These are phyloP conservation scores for Volvox carteri DNA, from an alignment of 163 green algal genomes.

Conservation along the genomic window DNA sequence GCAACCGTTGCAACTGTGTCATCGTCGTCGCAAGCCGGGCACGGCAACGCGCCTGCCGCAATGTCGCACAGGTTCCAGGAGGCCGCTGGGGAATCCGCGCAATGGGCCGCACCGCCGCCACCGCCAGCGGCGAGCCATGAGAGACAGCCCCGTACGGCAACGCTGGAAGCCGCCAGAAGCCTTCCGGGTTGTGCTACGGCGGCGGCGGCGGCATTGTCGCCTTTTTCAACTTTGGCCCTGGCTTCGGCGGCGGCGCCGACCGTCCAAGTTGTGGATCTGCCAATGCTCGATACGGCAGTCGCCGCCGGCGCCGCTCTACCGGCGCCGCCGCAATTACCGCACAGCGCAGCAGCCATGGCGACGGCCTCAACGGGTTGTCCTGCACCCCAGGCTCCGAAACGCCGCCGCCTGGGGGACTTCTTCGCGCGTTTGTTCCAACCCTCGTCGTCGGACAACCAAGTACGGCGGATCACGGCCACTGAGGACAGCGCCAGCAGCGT, in stretches of 20 bases:
- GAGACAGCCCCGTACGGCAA: background rate
- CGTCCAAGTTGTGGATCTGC: no score
- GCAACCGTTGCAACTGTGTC: background rate
- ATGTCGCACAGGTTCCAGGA: background rate
- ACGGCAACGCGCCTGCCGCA: background rate
- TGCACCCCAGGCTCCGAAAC: no score
- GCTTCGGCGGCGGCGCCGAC: no score
- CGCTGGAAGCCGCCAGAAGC: background rate
- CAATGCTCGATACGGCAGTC: no score
- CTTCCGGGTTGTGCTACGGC: background rate
- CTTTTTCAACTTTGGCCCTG: background rate
- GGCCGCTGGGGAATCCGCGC: background rate
- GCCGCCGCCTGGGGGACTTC: constrained; percentile 35
- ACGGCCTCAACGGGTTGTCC: background rate
- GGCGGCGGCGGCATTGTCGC: background rate
- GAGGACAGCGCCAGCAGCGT: background rate
- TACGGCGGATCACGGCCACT: background rate
- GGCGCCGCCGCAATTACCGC: background rate
- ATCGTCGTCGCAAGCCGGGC: background rate
- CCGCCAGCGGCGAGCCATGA: background rate
- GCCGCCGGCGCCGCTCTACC: no score
- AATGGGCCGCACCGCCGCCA: no score
- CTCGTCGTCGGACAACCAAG: background rate
- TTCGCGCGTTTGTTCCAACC: constrained; percentile 28
- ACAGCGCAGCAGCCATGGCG: background rate